phyloP scores from a whole-genome alignment of 768 basidiomycete species.

The Crucibulum laeve region DNA sequence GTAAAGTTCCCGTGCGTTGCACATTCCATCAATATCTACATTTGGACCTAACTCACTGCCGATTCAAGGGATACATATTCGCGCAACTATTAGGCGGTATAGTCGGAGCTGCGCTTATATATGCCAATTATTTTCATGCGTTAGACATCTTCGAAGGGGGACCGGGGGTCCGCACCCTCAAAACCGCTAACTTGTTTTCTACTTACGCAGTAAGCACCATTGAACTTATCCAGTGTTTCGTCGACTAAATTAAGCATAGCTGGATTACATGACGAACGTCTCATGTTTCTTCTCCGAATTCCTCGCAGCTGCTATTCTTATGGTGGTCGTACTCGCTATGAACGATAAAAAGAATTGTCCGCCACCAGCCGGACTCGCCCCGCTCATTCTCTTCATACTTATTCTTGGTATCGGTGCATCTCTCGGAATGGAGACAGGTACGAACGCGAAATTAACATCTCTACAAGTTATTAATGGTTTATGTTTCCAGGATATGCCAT shows the following conservation, averaged over 20 bases:
- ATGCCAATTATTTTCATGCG: conserved; percentile 66
- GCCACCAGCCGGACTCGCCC: conserved; percentile 46
- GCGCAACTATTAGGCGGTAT: conserved; percentile 62
- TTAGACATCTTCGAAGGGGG: conserved; percentile 64
- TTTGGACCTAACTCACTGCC: neutral
- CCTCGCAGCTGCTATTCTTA: conserved; percentile 49
- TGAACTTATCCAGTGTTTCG: neutral
- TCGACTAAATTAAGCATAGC: conserved; percentile 10
- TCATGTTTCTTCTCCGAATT: conserved; percentile 48
- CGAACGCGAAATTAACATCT: neutral
- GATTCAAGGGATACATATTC: conserved; percentile 39
- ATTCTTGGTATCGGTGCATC: conserved; percentile 52
- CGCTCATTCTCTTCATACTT: conserved; percentile 50
- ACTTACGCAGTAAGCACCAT: conserved; percentile 51
- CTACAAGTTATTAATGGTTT: neutral
- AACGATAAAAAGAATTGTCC: conserved; percentile 51
- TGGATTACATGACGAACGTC: conserved; percentile 34
- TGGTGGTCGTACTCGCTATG: conserved; percentile 49
- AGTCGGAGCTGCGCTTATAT: conserved; percentile 52
- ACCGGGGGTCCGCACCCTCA: conserved; percentile 43
- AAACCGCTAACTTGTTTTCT: conserved; percentile 52
- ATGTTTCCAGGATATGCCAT: conserved; percentile 25
- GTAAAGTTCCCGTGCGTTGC: conserved; percentile 59
- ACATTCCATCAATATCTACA: neutral
- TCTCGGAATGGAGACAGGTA: conserved; percentile 59